These are phyloP conservation scores for Dacryopinax primogenitus DNA, from an alignment of 768 basidiomycete species.

Conservation along the genomic window DNA sequence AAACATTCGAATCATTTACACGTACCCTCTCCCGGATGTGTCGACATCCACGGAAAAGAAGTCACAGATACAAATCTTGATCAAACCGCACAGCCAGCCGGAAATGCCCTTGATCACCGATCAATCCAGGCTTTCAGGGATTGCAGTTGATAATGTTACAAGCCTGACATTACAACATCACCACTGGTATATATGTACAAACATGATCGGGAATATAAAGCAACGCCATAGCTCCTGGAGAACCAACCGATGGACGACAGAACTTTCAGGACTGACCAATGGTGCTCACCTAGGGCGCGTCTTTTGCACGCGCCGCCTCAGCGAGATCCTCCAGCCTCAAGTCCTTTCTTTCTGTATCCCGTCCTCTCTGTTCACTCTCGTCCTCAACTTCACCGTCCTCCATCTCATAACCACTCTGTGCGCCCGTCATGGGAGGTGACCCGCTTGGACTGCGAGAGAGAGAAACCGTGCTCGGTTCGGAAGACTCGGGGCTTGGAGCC, in stretches of 20 bases:
- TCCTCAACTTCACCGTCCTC: background rate
- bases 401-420: background rate
- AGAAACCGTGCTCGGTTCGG: slow-evolving; percentile 3
- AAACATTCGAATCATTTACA: no score
- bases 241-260: background rate
- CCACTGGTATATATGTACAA: no score
- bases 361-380: background rate
- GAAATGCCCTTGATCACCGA: no score
- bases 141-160: no score
- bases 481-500: background rate
- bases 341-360: background rate
- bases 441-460: slow-evolving; percentile 3
- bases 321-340: background rate
- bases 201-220: no score
- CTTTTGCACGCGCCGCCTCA: background rate
- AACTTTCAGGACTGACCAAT: background rate
- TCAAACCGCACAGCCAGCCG: no score
- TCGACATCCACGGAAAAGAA: no score
- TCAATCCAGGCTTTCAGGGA: no score
- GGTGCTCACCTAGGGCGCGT: background rate
- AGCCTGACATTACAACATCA: no score
- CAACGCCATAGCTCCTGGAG: background rate
- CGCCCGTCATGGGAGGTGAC: background rate
- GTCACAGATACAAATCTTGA: no score
- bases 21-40: no score